Percentiles rank a stretch among this genome's conserved stretches.
phyloP scores from a whole-genome alignment of 1,284 basidiomycete species.

The Sporisorium scitamineum region DNA sequence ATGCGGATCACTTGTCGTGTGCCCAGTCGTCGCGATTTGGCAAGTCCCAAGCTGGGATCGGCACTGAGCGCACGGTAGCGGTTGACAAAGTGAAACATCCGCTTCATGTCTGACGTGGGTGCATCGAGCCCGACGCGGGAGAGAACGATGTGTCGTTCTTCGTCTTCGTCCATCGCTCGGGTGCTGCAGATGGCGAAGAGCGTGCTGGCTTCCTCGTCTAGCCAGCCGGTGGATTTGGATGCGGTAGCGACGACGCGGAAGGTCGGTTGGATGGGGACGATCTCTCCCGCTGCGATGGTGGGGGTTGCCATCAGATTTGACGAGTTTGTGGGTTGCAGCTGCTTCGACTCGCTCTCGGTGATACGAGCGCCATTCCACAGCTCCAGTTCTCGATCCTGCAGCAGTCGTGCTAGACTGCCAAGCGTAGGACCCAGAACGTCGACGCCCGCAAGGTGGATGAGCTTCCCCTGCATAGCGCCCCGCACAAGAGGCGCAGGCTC shows the following conservation, averaged over 20 bases:
- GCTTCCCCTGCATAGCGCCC: constrained; percentile 67
- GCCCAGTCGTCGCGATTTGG: constrained; percentile 68
- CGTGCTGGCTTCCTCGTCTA: constrained; percentile 68
- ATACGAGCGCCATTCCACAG: constrained; percentile 65
- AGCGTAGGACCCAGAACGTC: constrained; percentile 69
- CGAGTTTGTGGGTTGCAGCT: not conserved
- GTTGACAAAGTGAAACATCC: constrained; percentile 62
- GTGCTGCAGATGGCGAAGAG: constrained; percentile 67
- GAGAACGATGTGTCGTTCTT: constrained; percentile 64
- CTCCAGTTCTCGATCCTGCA: constrained; percentile 66
- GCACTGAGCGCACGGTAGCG: constrained; percentile 63
- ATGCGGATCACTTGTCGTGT: constrained; percentile 69
- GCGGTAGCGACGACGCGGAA: constrained; percentile 69
- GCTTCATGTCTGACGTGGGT: constrained; percentile 43
- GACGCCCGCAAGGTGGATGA: constrained; percentile 70
- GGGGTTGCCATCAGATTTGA: not conserved
- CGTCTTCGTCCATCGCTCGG: constrained; percentile 67
- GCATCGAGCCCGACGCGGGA: constrained; percentile 33
- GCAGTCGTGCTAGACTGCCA: constrained; percentile 60
- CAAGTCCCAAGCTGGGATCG: constrained; percentile 61
- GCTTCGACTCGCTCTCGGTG: constrained; percentile 22
- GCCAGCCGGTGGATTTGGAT: constrained; percentile 63
- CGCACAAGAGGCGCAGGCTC: constrained; percentile 63
- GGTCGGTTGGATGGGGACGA: constrained; percentile 48
- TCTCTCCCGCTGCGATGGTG: constrained; percentile 21